These are phyloP conservation scores for Ascochyta fabae DNA, from an alignment of 2,329 filamentous ascomycete species.

Conservation along the genomic window DNA sequence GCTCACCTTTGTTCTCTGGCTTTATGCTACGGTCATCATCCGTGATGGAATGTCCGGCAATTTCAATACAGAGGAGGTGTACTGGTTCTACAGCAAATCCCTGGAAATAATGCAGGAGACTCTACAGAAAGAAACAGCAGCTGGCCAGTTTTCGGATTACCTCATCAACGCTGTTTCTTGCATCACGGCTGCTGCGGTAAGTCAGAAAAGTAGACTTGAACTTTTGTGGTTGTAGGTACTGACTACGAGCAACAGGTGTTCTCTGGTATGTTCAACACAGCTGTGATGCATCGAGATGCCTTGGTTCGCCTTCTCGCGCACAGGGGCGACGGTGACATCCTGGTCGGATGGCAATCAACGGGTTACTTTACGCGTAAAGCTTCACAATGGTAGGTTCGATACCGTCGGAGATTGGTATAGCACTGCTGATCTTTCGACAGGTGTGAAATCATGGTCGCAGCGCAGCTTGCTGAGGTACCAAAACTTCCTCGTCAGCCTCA, in stretches of 20 bases:
- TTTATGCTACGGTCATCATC: constrained; percentile 29
- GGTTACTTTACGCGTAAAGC: constrained; percentile 23
- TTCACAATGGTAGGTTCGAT: constrained; percentile 24
- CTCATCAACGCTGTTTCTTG: constrained; percentile 25
- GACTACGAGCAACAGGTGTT: constrained; percentile 9
- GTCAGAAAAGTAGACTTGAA: neutral
- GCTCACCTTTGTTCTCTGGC: constrained; percentile 28
- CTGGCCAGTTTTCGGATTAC: constrained; percentile 20
- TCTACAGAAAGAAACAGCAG: constrained; percentile 17
- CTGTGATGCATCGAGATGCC: constrained; percentile 28
- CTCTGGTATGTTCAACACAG: constrained; percentile 25
- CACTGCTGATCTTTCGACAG: constrained; percentile 8
- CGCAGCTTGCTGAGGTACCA: constrained; percentile 21
- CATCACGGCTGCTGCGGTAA: constrained; percentile 31
- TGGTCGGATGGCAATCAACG: constrained; percentile 17
- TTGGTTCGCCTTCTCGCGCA: constrained; percentile 22
- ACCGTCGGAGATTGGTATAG: too few relatives aligned
- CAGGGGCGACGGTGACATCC: constrained; percentile 26
- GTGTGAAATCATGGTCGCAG: constrained; percentile 33
- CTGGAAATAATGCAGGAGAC: constrained; percentile 23
- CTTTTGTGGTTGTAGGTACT: too few relatives aligned
- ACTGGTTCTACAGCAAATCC: constrained; percentile 24
- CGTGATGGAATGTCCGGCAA: constrained; percentile 22
- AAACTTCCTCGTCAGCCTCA: constrained; percentile 20
- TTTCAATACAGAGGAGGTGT: constrained; percentile 22